Evolutionary conservation across 2,329 filamentous ascomycete genomes (phyloP).

Genomic region (Scytalidium sp.): DNA sequence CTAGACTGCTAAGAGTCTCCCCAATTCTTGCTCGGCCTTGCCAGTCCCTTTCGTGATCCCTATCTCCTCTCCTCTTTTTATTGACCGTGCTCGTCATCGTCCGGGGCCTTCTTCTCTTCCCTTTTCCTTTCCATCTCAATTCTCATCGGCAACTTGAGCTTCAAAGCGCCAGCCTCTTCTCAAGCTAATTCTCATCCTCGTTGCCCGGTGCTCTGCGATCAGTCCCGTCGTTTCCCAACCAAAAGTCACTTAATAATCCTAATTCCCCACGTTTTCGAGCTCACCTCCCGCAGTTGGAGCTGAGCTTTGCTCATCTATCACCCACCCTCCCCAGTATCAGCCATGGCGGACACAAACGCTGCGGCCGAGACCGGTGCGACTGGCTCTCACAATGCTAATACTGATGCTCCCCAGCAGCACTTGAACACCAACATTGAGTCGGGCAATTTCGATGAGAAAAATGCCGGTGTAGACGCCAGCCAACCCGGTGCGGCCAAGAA

Average conservation of each 20-base stretch:
- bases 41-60: background rate
- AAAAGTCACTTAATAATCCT: too few relatives aligned
- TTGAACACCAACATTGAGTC: slow-evolving; percentile 64
- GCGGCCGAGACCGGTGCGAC: slow-evolving; percentile 12
- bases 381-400: slow-evolving; percentile 11
- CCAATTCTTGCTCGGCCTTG: background rate
- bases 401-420: slow-evolving; percentile 20
- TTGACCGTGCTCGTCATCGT: background rate
- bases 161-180: background rate
- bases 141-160: background rate
- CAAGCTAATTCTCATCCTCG: too few relatives aligned
- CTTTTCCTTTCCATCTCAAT: background rate
- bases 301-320: slow-evolving; percentile 11
- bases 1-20: too few relatives aligned
- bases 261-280: slow-evolving; percentile 2
- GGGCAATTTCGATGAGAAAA: slow-evolving; percentile 64
- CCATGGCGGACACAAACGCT: slow-evolving; percentile 18
- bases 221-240: too few relatives aligned
- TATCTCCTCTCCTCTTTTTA: too few relatives aligned
- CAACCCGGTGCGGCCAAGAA: slow-evolving; percentile 25
- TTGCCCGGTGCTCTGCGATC: too few relatives aligned
- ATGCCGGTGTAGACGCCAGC: slow-evolving; percentile 31
- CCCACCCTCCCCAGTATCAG: background rate
- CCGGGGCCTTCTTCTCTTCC: background rate
- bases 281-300: slow-evolving; percentile 9